Base-by-base conservation (phyloP, 2,329 filamentous ascomycete species). In the Colletotrichum australisinense region DNA sequence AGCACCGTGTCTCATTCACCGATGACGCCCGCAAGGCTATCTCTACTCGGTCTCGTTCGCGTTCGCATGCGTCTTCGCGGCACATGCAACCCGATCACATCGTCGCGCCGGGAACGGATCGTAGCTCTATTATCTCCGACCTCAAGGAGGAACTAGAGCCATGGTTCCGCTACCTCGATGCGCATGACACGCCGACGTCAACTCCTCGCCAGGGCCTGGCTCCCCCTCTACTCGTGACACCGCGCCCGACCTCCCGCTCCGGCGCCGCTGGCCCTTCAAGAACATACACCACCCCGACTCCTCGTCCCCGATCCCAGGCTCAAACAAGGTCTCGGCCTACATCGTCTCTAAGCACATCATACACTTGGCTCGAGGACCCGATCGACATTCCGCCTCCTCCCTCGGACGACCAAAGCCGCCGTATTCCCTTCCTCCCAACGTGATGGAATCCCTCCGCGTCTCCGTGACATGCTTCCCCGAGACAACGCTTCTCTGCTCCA, bases 391-490 rank as follows among this genome's bases (percentile, higher is more conserved):
- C 67, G 5, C 59, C 74, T 2, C 38, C 68, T 16, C 69, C 65
- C 0, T 62, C 63, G 1, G 74, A 73, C 22, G 74, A 75, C 24
- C 67, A 66, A 26, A 67, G 64, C 67, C 4, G 65, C 73, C 59
- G 76, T 46, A 62, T 90, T 6, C 89, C 1, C 81, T 91, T 0
- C 87, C 88, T 0, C 84, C 86, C 1, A 85, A 90, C 30, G 83
- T 89, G 3, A 79, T 90, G 53, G 88, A 91, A 71, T 89, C 85
- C 0, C 81, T 91, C 4, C 82, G 86, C 32, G 84, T 89, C 6
- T 89, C 86, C 0, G 85, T 90, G 12, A 81, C 85, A 5, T 90
- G 87, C 76, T 91, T 91, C 74, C 89, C 89, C 0, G 88, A 90
- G 75, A 90, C 88, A 1, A 89, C 90, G 86, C 85, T 91, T 1